Base-by-base conservation (phyloP, 192 early-diverging fungal genomes). In the Phycomyces blakesleeanus region DNA sequence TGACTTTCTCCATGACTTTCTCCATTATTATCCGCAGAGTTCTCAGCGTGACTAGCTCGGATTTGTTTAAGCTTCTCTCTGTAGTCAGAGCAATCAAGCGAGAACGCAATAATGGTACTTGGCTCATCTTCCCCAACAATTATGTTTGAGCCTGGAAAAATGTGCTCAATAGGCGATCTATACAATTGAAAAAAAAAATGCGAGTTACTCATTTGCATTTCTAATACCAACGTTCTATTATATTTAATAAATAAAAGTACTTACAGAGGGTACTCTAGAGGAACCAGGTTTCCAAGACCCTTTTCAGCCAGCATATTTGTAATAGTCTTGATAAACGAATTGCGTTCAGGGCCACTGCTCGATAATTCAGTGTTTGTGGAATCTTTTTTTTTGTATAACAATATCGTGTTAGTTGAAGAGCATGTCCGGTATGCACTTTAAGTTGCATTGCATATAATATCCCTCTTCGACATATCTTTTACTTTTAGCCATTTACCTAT, bases 101-200 rank as follows among this genome's bases (percentile, higher is more conserved):
- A 88, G 58, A 89, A 88, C 2, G 96, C 90, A 61, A 98, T 92
- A 57, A 98, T 95, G 0, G 93, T 93, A 67, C 91, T 92, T 4
- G 93, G 93, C 64, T 96, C 94, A 58, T 91, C 85, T 68, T 98
- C 94, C 42, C 92, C 80, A 9, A 96, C 86, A 42, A 97, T 86
- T 38, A 97, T 84, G 15, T 80, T 78, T 0, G 94, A 95, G 49
- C 89, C 90, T 3, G 83, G 78, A 61, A 98, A 90, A 0, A 98
- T 77, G 69, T 98, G 97, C 51, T 96, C 94, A 2, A 86, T 88
- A 7, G 89, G 78, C 57, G 68, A 72, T 54, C 83, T 85, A 60
- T 27, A 27, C 7, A 41, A 18, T 26, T 11, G 55, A 49, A 18
- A 37, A 42, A 21, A n/a, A 14, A 27, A 37, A 12, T 57, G 16